Evolutionary conservation across 768 basidiomycete species (phyloP), one percentile per base, ranked within the genome.

Genomic region (Leccinum subgranulosum): DNA sequence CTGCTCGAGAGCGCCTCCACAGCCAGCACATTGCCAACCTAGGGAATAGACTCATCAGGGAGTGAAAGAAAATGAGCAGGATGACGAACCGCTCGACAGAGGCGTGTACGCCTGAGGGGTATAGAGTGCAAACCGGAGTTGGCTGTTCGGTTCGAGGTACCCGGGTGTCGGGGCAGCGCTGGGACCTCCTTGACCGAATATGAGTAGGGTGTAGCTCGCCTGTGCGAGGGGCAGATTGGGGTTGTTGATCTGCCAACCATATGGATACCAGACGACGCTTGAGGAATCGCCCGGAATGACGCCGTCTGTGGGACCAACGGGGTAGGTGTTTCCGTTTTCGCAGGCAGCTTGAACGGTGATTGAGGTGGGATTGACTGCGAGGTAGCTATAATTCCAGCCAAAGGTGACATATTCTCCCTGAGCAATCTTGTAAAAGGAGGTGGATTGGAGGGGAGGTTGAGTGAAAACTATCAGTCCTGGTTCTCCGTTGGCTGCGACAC

Each of bases 321-420:
- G 81, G 65, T 86, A 89, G 19, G 86, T 87, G 70, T 83, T 81
- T 4, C 85, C 84, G 65, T 88, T 88, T 14, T 81, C 79, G 65
- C 85, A 86, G 52, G 82, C 78, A 47, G 88, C 87, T 49, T 81
- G 79, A 49, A 89, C 74, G 14, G 87, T 89, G 55, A 89, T 73
- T 54, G 74, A 65, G 11, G 75, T 72, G 3, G 88, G 88, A 0
- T 75, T 75, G 56, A 76, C 71, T 57, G 78, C 76, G 14, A 88
- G 70, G 61, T 77, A 74, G n/a, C 82, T 84, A 63, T 85, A 79
- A 67, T 86, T 88, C 88, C 87, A 89, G n/a, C 81, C 88, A 69
- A 88, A 85, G 28, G 85, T 88, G 63, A 88, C 78, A 57, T 69
- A 76, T 64, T 83, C 77, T 6, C 76, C 71, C 0, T 68, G 62